Percentiles rank a stretch among this genome's conserved stretches.
These are phyloP conservation scores for Cenchrus fungigraminus DNA, from an alignment of 176 grass and related monocot genomes.

Conservation along the genomic window DNA sequence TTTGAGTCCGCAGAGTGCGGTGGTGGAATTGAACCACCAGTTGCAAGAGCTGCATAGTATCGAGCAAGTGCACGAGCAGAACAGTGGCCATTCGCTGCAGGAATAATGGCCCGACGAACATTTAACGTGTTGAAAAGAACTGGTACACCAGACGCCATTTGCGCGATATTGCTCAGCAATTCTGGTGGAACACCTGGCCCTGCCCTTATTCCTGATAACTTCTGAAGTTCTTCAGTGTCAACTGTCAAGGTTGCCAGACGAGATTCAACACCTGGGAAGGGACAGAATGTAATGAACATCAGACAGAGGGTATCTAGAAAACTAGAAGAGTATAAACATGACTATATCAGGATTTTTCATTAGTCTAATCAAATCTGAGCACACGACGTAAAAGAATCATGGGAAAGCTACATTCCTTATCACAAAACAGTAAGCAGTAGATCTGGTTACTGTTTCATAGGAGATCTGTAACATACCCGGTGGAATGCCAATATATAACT, in stretches of 20 bases:
- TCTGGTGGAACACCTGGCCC: slow-evolving; percentile 40
- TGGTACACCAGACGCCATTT: slow-evolving; percentile 66
- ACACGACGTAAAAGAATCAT: not conserved
- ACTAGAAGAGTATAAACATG: not conserved
- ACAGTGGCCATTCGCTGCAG: slow-evolving; percentile 90
- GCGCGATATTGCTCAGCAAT: slow-evolving; percentile 48
- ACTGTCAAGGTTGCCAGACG: slow-evolving; percentile 75
- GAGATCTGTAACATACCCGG: slow-evolving; percentile 54
- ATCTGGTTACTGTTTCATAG: not conserved
- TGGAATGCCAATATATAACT: slow-evolving; percentile 96
- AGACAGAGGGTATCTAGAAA: not conserved
- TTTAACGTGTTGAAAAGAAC: slow-evolving; percentile 88
- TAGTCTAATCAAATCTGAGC: not conserved
- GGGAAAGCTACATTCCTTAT: not conserved
- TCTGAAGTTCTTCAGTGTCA: slow-evolving; percentile 76
- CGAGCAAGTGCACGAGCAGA: slow-evolving; percentile 91
- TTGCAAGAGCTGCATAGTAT: slow-evolving; percentile 74
- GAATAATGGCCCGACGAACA: slow-evolving; percentile 78
- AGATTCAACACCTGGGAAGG: slow-evolving; percentile 78
- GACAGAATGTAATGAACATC: not conserved
- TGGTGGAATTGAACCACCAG: slow-evolving; percentile 63
- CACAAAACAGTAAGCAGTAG: not conserved
- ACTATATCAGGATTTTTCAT: not conserved
- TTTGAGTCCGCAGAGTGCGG: slow-evolving; percentile 59
- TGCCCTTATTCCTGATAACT: slow-evolving; percentile 50